Evolutionary conservation across 192 early-diverging fungal genomes (phyloP).

Genomic region (Backusella sp.): DNA sequence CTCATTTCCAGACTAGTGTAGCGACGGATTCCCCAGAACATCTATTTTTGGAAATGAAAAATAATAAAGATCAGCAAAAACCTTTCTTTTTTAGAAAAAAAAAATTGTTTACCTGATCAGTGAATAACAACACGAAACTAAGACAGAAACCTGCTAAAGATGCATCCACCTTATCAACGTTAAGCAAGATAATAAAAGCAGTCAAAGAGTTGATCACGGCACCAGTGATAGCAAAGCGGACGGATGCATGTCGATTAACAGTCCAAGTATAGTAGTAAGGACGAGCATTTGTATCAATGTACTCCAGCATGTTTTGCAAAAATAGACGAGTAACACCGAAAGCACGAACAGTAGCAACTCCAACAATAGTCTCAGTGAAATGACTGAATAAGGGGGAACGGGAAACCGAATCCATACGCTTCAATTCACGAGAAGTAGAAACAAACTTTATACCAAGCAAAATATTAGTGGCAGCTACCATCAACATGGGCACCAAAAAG

Average conservation of each 20-base stretch:
- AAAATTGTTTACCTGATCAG: slow-evolving; percentile 68
- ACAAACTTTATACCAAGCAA: slow-evolving; percentile 59
- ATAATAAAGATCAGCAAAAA: background rate
- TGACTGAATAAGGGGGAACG: slow-evolving; percentile 76
- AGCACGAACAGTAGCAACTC: slow-evolving; percentile 79
- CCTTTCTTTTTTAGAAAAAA: slow-evolving; percentile 24
- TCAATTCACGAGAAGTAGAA: slow-evolving; percentile 81
- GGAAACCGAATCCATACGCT: slow-evolving; percentile 79
- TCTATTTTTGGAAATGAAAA: slow-evolving; percentile 14
- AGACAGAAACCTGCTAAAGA: slow-evolving; percentile 84
- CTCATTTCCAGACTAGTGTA: slow-evolving; percentile 78
- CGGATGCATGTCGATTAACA: slow-evolving; percentile 75
- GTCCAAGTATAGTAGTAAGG: slow-evolving; percentile 79
- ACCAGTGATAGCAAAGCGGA: slow-evolving; percentile 70
- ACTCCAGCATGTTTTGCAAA: slow-evolving; percentile 53
- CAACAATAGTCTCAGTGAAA: slow-evolving; percentile 73
- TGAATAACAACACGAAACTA: slow-evolving; percentile 78
- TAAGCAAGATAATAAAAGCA: slow-evolving; percentile 61
- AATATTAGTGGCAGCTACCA: background rate
- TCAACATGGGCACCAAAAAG: background rate
- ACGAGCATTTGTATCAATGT: slow-evolving; percentile 71
- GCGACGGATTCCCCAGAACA: slow-evolving; percentile 63
- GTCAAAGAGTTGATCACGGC: slow-evolving; percentile 67
- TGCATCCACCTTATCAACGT: slow-evolving; percentile 55
- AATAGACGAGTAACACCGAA: slow-evolving; percentile 69